phyloP scores from a whole-genome alignment of 148 eudicot genomes.

The Nepenthes gracilis region DNA sequence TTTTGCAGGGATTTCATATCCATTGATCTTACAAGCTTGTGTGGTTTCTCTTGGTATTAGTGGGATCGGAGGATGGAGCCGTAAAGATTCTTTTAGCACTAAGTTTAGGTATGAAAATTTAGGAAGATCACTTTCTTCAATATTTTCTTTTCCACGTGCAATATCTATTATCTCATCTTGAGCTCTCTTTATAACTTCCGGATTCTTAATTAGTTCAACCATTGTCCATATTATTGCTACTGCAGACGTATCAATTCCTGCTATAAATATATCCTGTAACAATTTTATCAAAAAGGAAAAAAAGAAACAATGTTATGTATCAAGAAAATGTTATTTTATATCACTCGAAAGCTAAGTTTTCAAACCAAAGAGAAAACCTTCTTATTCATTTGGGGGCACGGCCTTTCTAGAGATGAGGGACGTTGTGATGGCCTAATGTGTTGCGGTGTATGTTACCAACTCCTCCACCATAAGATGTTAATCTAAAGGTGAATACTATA shows the following conservation, averaged over 20 bases:
- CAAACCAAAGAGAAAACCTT: neutral
- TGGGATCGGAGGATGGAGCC: constrained; percentile 51
- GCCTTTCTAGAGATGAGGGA: neutral
- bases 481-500: no score
- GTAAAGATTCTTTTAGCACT: constrained; percentile 38
- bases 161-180: constrained; percentile 33
- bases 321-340: no score
- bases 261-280: constrained; percentile 47
- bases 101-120: constrained; percentile 25
- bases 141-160: constrained; percentile 15
- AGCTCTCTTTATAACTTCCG: constrained; percentile 26
- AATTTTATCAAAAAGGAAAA: no score
- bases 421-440: neutral
- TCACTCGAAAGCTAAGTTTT: no score
- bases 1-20: constrained; percentile 35
- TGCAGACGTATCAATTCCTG: constrained; percentile 45
- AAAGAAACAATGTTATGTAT: constrained; percentile 28
- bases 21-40: constrained; percentile 18
- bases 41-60: constrained; percentile 43
- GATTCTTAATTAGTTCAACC: constrained; percentile 39
- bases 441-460: neutral
- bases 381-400: no score
- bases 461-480: no score
- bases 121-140: constrained; percentile 38
- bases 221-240: constrained; percentile 48